Evolutionary conservation across 352 stramenopile genomes (phyloP).

Genomic region (Pythium scleroteichum): DNA sequence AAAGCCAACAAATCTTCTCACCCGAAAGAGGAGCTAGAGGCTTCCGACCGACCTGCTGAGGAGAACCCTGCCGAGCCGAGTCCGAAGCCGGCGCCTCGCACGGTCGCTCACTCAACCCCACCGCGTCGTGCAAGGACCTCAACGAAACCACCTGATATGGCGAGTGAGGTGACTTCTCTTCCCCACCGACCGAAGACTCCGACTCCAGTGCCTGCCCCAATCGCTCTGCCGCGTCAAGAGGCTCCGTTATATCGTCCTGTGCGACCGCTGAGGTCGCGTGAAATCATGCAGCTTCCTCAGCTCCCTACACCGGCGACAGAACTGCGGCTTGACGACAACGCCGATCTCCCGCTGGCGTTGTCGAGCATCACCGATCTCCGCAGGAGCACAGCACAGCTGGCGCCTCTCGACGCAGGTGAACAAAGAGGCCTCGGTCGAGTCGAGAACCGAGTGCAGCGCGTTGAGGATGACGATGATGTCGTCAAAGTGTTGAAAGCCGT

Average conservation of each 20-base stretch:
- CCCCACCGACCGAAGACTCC: slow-evolving; percentile 4
- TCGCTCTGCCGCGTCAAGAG: background rate
- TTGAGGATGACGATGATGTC: slow-evolving; percentile 12
- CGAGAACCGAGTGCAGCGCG: background rate
- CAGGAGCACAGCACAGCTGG: slow-evolving; percentile 18
- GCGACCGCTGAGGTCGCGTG: slow-evolving; percentile 8
- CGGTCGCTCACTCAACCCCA: background rate
- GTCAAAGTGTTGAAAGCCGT: slow-evolving; percentile 12
- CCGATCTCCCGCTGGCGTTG: slow-evolving; percentile 9
- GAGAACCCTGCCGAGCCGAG: slow-evolving; percentile 18
- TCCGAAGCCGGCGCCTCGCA: background rate
- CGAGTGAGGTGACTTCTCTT: background rate
- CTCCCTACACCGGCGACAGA: background rate
- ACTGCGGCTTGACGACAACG: background rate
- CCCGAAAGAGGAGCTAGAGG: background rate
- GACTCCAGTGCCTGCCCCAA: background rate
- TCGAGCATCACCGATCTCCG: slow-evolving; percentile 19
- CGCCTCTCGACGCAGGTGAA: slow-evolving; percentile 2
- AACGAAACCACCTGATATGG: background rate
- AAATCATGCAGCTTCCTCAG: slow-evolving; percentile 13
- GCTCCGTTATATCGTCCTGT: background rate
- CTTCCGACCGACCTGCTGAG: background rate
- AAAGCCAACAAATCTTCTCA: slow-evolving; percentile 13
- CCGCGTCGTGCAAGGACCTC: background rate
- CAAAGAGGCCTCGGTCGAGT: background rate